A percentile compares a stretch with the other conserved stretches of the same genome.
phyloP scores from a whole-genome alignment of 257 asterid genomes.

The Solanum okadae region DNA sequence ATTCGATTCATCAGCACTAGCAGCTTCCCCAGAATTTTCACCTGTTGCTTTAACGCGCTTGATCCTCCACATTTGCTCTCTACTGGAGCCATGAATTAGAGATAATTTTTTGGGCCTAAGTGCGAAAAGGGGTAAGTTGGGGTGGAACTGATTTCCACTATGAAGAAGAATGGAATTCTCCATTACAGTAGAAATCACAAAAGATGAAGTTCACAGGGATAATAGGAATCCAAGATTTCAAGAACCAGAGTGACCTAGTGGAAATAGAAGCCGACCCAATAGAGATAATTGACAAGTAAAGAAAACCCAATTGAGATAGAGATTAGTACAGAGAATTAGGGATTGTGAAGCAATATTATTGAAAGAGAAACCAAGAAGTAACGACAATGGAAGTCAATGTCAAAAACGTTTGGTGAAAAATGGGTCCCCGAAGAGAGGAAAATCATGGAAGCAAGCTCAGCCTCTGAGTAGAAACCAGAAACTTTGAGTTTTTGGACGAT shows the following conservation, averaged over 20 bases:
- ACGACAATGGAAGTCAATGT: conserved; percentile 3
- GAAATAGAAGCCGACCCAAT: conserved; percentile 5
- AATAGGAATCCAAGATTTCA: conserved; percentile 7
- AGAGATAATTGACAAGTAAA: neutral
- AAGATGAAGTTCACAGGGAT: conserved; percentile 16
- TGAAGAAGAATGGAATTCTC: conserved; percentile 35
- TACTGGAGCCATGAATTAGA: conserved; percentile 21
- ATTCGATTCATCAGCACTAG: conserved; percentile 36
- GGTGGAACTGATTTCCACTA: conserved; percentile 20
- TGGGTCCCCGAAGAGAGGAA: neutral
- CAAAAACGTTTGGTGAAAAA: conserved; percentile 1
- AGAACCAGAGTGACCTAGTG: neutral
- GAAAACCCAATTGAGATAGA: conserved; percentile 1
- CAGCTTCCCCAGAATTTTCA: conserved; percentile 28
- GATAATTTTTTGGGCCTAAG: conserved; percentile 29
- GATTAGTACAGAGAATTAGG: neutral
- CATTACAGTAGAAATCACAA: conserved; percentile 12
- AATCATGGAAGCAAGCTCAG: neutral
- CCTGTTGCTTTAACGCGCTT: conserved; percentile 35
- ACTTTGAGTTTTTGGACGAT: neutral
- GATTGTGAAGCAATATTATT: neutral
- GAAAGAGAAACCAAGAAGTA: neutral
- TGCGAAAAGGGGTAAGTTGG: conserved; percentile 29
- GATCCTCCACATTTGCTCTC: conserved; percentile 25
- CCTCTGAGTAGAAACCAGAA: neutral